Evolutionary conservation across 495 filamentous ascomycete genomes (phyloP).

Genomic region (Penicillium arizonense): DNA sequence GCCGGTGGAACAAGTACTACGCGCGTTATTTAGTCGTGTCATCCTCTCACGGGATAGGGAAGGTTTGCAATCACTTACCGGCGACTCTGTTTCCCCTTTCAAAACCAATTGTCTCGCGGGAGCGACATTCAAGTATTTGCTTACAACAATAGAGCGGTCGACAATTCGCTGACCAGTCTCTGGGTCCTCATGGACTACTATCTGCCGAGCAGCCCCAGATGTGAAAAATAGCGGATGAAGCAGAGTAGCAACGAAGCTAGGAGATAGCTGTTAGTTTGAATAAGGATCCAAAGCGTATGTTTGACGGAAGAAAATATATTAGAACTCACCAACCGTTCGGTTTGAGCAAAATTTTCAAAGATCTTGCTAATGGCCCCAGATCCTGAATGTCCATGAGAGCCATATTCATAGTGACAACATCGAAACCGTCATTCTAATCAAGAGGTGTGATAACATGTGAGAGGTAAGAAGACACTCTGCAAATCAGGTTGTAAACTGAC

Average conservation of each 20-base stretch:
- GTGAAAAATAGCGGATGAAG: slow-evolving; percentile 17
- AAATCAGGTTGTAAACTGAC: background rate
- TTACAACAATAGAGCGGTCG: slow-evolving; percentile 6
- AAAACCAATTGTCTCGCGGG: slow-evolving; percentile 4
- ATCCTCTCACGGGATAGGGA: no score
- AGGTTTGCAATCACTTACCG: background rate
- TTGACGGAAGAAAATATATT: background rate
- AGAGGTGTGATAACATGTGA: background rate
- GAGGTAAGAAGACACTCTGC: no score
- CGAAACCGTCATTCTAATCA: slow-evolving; percentile 1
- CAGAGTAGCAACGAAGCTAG: slow-evolving; percentile 11
- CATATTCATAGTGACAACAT: slow-evolving; percentile 15
- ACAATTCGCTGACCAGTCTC: slow-evolving; percentile 4
- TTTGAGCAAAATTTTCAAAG: background rate
- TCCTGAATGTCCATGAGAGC: slow-evolving; percentile 13
- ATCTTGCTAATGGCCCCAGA: slow-evolving; percentile 6
- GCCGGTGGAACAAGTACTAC: background rate
- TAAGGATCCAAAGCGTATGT: background rate
- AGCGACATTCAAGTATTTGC: slow-evolving; percentile 1
- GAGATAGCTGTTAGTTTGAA: background rate
- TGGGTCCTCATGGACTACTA: slow-evolving; percentile 6
- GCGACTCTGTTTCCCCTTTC: background rate
- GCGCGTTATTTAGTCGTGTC: background rate
- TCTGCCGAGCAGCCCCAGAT: slow-evolving; percentile 9
- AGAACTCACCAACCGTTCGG: slow-evolving; percentile 4